Percentiles rank a stretch among this genome's conserved stretches.
Evolutionary conservation across 768 basidiomycete species (phyloP).

Genomic region (Lentinula sp.): DNA sequence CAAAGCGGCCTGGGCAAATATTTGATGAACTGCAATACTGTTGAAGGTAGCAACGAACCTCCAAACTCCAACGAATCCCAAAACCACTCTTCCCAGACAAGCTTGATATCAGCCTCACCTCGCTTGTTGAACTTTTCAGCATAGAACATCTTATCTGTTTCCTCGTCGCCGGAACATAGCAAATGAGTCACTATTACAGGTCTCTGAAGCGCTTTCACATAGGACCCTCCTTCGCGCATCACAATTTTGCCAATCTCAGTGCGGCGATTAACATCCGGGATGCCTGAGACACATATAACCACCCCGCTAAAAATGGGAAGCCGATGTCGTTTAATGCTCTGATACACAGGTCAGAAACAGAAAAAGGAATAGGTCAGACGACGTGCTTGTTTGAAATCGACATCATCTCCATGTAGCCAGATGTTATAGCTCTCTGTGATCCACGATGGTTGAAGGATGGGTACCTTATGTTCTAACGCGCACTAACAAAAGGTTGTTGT

Average conservation of each 20-base stretch:
- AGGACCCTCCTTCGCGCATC: slow-evolving; percentile 55
- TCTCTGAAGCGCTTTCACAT: slow-evolving; percentile 70
- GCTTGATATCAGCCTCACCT: slow-evolving; percentile 65
- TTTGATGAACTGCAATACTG: not conserved
- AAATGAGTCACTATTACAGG: slow-evolving; percentile 83
- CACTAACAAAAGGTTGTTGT: slow-evolving; percentile 43
- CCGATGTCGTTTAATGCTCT: slow-evolving; percentile 58
- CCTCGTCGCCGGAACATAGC: slow-evolving; percentile 61
- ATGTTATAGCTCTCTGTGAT: slow-evolving; percentile 60
- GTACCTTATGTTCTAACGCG: slow-evolving; percentile 73
- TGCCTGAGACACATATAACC: slow-evolving; percentile 69
- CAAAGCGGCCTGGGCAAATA: slow-evolving; percentile 46
- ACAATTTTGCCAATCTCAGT: slow-evolving; percentile 60
- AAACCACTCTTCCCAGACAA: slow-evolving; percentile 97
- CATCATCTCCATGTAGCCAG: slow-evolving; percentile 79
- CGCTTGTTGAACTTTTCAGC: slow-evolving; percentile 67
- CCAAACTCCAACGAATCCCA: slow-evolving; percentile 85
- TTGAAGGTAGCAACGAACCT: slow-evolving; percentile 25
- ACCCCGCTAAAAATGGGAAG: slow-evolving; percentile 72
- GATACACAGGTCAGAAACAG: not conserved
- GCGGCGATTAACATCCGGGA: slow-evolving; percentile 55
- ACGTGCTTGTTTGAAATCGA: slow-evolving; percentile 58
- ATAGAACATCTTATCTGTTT: slow-evolving; percentile 74
- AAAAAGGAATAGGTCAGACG: not conserved
- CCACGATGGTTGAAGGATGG: slow-evolving; percentile 77